Conservation (phyloP, 768 basidiomycete species). For the Tylopilus intermedius region DNA sequence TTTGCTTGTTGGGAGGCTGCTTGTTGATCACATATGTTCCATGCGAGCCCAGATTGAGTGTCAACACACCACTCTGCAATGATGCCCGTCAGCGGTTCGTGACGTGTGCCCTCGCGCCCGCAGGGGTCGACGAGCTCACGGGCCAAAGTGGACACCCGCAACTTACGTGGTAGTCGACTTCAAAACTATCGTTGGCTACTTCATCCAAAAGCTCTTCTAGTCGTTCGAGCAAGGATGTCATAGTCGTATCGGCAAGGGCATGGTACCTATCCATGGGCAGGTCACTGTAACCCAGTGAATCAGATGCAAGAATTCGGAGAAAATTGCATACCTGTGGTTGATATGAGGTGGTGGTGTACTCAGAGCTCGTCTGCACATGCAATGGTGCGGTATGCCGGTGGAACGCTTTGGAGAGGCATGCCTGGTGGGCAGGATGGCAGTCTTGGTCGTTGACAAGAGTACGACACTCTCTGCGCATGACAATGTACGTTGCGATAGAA, state of each 20-base stretch:
- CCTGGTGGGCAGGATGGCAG: neutral
- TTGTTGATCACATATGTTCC: constrained; percentile 97
- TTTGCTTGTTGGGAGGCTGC: constrained; percentile 95
- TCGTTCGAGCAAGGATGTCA: constrained; percentile 70
- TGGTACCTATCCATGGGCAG: constrained; percentile 69
- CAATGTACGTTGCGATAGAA: constrained; percentile 8
- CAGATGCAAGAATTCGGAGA: neutral
- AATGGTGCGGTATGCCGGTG: neutral
- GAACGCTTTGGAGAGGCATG: neutral
- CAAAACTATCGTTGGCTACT: constrained; percentile 50
- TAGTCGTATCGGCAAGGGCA: constrained; percentile 63
- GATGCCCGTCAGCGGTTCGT: constrained; percentile 9
- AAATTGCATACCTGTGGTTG: constrained; percentile 44
- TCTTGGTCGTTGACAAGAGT: constrained; percentile 7
- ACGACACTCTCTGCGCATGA: neutral
- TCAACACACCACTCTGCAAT: constrained; percentile 82
- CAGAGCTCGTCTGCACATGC: constrained; percentile 20
- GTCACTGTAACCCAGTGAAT: constrained; percentile 31
- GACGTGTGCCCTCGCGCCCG: neutral
- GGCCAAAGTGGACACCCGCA: neutral
- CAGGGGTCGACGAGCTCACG: neutral
- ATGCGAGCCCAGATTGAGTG: constrained; percentile 64
- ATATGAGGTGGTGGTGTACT: constrained; percentile 56
- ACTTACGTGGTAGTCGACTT: constrained; percentile 87
- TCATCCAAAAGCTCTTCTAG: constrained; percentile 71